These are phyloP conservation scores for Buxus sempervirens DNA, from an alignment of 164 flowering plant species.

Conservation along the genomic window DNA sequence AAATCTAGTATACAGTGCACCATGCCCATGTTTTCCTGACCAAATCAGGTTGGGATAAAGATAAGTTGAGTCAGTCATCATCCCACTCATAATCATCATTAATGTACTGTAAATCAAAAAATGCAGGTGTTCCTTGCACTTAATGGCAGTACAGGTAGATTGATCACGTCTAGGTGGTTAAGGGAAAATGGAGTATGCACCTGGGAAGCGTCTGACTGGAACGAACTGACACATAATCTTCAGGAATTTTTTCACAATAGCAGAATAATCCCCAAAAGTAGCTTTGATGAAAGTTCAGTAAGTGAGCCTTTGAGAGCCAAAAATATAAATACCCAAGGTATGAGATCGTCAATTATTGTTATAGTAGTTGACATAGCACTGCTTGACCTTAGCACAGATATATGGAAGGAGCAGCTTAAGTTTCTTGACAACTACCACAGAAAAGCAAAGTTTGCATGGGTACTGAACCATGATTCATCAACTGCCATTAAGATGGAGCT, in stretches of 20 bases:
- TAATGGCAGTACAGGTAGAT: conserved; percentile 56
- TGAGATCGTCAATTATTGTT: conserved; percentile 29
- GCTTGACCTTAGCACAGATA: conserved; percentile 72
- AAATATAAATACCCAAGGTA: conserved; percentile 21
- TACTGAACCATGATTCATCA: conserved; percentile 78
- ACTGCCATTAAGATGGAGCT: conserved; percentile 74
- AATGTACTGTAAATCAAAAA: conserved; percentile 1
- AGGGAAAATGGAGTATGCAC: conserved; percentile 46
- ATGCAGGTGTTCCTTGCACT: conserved; percentile 80
- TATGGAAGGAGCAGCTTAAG: conserved; percentile 88
- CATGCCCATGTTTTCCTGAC: not conserved
- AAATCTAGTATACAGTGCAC: too few species aligned
- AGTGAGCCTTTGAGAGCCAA: conserved; percentile 29
- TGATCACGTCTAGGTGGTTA: conserved; percentile 66
- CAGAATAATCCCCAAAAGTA: conserved; percentile 12
- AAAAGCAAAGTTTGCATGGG: conserved; percentile 78
- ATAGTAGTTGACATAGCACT: conserved; percentile 71
- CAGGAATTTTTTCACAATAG: conserved; percentile 38
- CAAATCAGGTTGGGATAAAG: not conserved
- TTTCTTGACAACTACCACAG: conserved; percentile 57
- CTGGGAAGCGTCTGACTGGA: conserved; percentile 85
- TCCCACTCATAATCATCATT: not conserved
- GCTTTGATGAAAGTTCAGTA: conserved; percentile 22
- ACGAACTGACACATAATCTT: conserved; percentile 71
- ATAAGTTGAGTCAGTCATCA: not conserved